phyloP scores from a whole-genome alignment of 495 filamentous ascomycete species.

The Paragyromitra xinjiangensis region DNA sequence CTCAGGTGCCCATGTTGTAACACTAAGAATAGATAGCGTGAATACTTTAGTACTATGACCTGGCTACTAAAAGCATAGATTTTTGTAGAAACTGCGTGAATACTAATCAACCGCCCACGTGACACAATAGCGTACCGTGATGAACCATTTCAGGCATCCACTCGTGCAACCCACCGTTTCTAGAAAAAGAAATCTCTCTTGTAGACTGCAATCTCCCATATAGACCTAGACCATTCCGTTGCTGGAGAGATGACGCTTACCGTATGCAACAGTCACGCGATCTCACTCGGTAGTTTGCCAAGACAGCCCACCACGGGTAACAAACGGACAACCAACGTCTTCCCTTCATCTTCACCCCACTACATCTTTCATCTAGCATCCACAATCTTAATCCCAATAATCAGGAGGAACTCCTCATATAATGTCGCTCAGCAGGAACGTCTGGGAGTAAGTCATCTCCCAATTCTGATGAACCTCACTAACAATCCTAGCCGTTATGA shows the following conservation, averaged over 20 bases:
- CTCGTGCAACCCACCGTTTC: background rate
- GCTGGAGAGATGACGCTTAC: background rate
- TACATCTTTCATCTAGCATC: background rate
- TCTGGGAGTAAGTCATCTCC: constrained; percentile 36
- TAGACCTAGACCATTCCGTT: background rate
- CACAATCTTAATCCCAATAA: background rate
- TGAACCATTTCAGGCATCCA: background rate
- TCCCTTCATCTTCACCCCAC: background rate
- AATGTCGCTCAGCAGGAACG: constrained; percentile 5
- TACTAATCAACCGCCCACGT: too few relatives aligned
- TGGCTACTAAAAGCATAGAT: too few relatives aligned
- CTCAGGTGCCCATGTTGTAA: too few relatives aligned
- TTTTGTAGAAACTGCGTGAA: too few relatives aligned
- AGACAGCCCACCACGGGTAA: constrained; percentile 2
- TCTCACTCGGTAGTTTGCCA: constrained; percentile 11
- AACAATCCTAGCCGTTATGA: constrained; percentile 32
- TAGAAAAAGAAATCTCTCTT: background rate
- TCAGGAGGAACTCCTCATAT: background rate
- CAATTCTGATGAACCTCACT: background rate
- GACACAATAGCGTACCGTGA: too few relatives aligned
- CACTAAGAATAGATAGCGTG: too few relatives aligned
- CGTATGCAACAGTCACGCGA: background rate
- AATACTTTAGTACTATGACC: too few relatives aligned
- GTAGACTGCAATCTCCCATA: background rate
- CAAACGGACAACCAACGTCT: background rate